These are phyloP conservation scores for Triticum dicoccoides DNA, from an alignment of 176 grass and related monocot species.

Conservation along the genomic window DNA sequence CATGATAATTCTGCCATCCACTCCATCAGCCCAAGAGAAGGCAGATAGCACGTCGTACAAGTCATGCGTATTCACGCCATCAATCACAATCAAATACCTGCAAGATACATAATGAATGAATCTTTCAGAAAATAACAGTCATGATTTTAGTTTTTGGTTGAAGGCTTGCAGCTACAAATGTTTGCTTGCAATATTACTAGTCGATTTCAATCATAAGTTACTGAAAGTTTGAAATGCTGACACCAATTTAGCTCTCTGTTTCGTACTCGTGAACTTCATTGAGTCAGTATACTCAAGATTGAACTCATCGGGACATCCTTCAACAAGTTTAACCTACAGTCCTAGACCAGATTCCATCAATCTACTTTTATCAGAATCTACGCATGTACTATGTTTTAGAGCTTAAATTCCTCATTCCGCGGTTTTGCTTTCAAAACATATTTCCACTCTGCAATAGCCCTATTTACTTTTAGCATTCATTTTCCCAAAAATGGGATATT, in stretches of 20 bases:
- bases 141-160: background rate
- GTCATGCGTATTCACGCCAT: background rate
- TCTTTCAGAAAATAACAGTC: background rate
- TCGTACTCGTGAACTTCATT: background rate
- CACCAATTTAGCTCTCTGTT: background rate
- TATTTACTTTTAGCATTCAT: background rate
- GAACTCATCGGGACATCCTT: background rate
- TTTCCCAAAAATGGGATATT: background rate
- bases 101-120: background rate
- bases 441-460: background rate
- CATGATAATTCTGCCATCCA: background rate
- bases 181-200: background rate
- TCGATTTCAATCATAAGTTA: background rate
- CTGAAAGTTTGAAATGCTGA: background rate
- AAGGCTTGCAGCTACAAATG: background rate
- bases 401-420: background rate
- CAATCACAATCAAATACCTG: constrained; percentile 8
- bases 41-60: background rate
- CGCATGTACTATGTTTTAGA: background rate
- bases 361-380: background rate
- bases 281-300: background rate
- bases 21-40: background rate
- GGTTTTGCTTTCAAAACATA: background rate
- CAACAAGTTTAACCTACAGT: background rate
- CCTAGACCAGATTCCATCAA: background rate